Evolutionary conservation across 345 rosid genomes (phyloP).

Genomic region (Lepidium sativum): DNA sequence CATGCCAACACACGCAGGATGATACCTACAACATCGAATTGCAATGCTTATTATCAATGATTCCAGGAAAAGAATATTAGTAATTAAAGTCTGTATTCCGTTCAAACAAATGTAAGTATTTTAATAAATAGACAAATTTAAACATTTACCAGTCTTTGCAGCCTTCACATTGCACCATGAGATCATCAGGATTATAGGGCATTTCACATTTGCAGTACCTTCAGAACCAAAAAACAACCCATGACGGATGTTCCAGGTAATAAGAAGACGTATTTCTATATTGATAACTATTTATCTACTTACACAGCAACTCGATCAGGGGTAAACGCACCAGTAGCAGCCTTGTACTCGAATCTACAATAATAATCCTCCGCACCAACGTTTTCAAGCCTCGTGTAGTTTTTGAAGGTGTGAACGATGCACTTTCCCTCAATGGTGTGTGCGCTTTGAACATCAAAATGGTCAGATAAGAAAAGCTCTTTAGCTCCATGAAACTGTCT

Average conservation of each 20-base stretch:
- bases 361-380: conserved; percentile 83
- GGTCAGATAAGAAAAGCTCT: conserved; percentile 75
- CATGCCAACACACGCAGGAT: conserved; percentile 82
- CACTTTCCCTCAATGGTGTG: conserved; percentile 84
- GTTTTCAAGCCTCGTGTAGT: conserved; percentile 73
- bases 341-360: conserved; percentile 75
- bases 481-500: conserved; percentile 84
- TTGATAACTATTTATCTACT: conserved; percentile 22
- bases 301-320: conserved; percentile 89
- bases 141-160: conserved; percentile 75
- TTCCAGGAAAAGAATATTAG: background rate
- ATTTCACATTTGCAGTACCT: conserved; percentile 90
- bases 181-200: conserved; percentile 85
- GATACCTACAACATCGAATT: conserved; percentile 48
- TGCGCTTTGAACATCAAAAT: conserved; percentile 67
- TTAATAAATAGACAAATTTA: background rate
- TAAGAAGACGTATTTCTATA: background rate
- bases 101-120: background rate
- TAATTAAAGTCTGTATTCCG: background rate
- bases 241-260: background rate
- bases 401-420: conserved; percentile 71
- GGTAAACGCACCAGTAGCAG: conserved; percentile 70
- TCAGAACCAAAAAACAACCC: conserved; percentile 20
- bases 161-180: conserved; percentile 84
- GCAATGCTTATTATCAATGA: conserved; percentile 13